phyloP scores from a whole-genome alignment of 768 basidiomycete genomes.

The Tephrocybe rancida region DNA sequence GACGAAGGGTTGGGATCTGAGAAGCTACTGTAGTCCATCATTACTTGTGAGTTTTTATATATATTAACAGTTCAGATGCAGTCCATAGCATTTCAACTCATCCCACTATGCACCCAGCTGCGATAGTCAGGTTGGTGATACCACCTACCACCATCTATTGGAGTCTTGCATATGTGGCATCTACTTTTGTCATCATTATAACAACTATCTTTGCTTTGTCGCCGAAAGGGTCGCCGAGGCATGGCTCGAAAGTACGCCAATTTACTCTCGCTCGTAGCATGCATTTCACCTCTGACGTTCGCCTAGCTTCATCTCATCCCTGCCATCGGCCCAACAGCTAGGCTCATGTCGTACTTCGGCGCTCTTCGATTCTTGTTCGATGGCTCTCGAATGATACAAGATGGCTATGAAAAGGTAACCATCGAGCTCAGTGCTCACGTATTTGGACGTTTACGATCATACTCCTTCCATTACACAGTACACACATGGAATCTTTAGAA shows the following conservation, averaged over 20 bases:
- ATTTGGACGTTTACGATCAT: neutral
- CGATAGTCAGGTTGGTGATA: neutral
- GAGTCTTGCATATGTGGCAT: neutral
- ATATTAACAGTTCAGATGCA: no score
- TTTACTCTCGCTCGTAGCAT: no score
- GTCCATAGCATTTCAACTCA: no score
- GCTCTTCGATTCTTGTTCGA: conserved; percentile 12
- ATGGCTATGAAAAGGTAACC: conserved; percentile 16
- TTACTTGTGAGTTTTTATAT: no score
- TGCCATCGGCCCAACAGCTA: conserved; percentile 8
- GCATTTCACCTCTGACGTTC: neutral
- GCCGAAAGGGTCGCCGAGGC: neutral
- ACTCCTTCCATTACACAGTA: neutral
- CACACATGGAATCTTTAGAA: conserved; percentile 3
- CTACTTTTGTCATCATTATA: neutral
- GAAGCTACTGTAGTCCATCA: no score
- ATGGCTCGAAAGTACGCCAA: no score
- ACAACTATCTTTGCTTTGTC: neutral
- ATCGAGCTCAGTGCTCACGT: neutral
- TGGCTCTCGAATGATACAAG: conserved; percentile 8
- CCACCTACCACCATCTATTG: no score
- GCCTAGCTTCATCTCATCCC: conserved; percentile 5
- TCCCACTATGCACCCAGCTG: no score
- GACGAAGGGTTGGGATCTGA: no score
- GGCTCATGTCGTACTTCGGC: conserved; percentile 12